Evolutionary conservation across 2,329 filamentous ascomycete species (phyloP), one percentile per base, ranked within the genome.

Genomic region (Penicillium sp.): DNA sequence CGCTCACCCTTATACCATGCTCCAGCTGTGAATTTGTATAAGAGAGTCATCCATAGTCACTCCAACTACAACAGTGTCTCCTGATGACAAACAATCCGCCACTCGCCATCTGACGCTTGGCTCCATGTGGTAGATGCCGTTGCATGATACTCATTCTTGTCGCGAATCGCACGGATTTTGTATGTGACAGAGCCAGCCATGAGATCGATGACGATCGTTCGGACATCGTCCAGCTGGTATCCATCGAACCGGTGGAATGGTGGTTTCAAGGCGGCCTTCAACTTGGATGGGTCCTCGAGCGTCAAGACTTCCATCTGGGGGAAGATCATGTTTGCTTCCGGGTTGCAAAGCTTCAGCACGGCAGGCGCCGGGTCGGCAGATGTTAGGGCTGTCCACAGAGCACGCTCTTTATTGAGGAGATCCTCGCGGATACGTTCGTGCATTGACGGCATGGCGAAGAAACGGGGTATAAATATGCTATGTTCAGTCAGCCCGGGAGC

Each of bases 351-450:
- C 41, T 63, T 64, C 38, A 62, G 56, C 26, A 69, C 55, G 6
- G 65, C 64, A 2, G 65, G 60, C 5, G 54, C 64, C 0, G 66
- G 66, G 37, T 67, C 62, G 11, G 66, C 66, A 0, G 64, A 68
- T 7, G 66, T 69, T 13, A 69, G 52, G 1, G 66, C 63, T 5
- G 65, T 67, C 66, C 66, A 69, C 6, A 69, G 59, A 0, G 60
- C 59, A n/a, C 60, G 65, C 47, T 68, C 65, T 44, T 66, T 65
- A 46, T 56, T 50, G 40, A 65, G 51, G 40, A 69, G 56, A 39
- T 68, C 65, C 11, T 67, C 52, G 32, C 62, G 61, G 51, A 69
- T 69, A 11, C 65, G 63, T 18, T 69, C 64, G 59, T 68, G 62
- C 37, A 69, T 69, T 27, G 59, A 50, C 24, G 65, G 59, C 66